A percentile compares a stretch with the other conserved stretches of the same genome.
These are phyloP conservation scores for Phanerochaete carnosa DNA, from an alignment of 768 basidiomycete species.

Conservation along the genomic window DNA sequence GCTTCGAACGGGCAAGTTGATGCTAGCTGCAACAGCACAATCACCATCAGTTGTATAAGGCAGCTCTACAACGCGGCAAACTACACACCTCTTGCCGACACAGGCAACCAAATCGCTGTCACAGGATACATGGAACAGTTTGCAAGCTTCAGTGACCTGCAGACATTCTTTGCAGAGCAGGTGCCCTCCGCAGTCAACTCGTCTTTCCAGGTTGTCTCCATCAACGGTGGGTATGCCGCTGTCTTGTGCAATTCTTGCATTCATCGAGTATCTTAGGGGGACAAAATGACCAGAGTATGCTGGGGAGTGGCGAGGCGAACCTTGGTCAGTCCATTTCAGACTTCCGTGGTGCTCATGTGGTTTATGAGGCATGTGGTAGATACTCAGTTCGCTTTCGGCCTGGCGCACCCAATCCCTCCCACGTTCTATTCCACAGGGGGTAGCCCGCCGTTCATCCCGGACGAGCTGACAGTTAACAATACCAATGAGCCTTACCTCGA, in stretches of 20 bases:
- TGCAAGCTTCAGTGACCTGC: constrained; percentile 29
- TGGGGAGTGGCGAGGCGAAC: constrained; percentile 64
- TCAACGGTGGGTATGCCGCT: constrained; percentile 44
- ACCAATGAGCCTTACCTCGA: constrained; percentile 48
- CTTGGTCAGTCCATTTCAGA: constrained; percentile 27
- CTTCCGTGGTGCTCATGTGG: not conserved
- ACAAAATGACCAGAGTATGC: constrained; percentile 49
- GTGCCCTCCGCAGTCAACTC: constrained; percentile 33
- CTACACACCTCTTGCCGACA: constrained; percentile 20
- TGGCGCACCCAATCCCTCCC: constrained; percentile 56
- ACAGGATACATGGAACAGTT: constrained; percentile 33
- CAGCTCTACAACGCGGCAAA: constrained; percentile 31
- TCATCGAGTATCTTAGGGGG: constrained; percentile 41
- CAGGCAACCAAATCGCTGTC: constrained; percentile 30
- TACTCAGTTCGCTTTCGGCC: constrained; percentile 62
- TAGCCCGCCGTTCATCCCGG: constrained; percentile 53
- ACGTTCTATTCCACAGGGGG: constrained; percentile 65
- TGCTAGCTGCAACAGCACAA: constrained; percentile 27
- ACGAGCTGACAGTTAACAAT: constrained; percentile 34
- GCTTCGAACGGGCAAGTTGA: constrained; percentile 24
- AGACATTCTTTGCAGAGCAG: constrained; percentile 28
- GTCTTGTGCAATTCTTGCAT: not conserved
- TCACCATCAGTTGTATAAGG: constrained; percentile 30
- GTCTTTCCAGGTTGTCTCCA: constrained; percentile 47
- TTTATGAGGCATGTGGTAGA: constrained; percentile 29